These are phyloP conservation scores for Hypoxylon trugodes DNA, from an alignment of 495 filamentous ascomycete genomes.

Conservation along the genomic window DNA sequence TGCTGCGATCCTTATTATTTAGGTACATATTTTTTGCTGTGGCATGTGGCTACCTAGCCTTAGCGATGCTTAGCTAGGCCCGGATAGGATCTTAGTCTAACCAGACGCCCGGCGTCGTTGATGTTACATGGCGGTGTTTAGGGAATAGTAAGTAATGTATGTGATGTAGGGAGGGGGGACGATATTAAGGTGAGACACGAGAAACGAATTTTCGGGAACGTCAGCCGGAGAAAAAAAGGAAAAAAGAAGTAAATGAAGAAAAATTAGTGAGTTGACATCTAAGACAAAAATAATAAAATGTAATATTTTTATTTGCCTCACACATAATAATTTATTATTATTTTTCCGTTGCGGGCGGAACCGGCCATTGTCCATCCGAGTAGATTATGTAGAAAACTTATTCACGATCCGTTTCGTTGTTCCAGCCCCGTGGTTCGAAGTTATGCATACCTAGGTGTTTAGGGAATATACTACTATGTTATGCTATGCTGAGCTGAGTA, in stretches of 20 bases:
- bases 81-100: constrained; percentile 18
- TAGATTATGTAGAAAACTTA: background rate
- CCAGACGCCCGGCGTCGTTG: constrained; percentile 19
- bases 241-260: background rate
- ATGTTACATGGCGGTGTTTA: constrained; percentile 1
- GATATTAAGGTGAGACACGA: background rate
- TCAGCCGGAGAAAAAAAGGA: constrained; percentile 12
- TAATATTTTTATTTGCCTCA: background rate
- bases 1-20: no score
- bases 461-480: no score
- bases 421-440: constrained; percentile 1
- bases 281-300: background rate
- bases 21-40: no score
- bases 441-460: no score
- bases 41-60: no score
- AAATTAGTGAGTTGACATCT: no score
- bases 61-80: no score
- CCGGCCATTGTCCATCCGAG: constrained; percentile 19
- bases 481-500: no score
- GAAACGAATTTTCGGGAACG: constrained; percentile 25
- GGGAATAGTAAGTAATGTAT: background rate
- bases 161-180: background rate
- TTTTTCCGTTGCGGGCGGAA: constrained; percentile 4
- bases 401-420: background rate
- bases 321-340: background rate